A percentile compares a stretch with the other conserved stretches of the same genome.
These are phyloP conservation scores for Apium graveolens DNA, from an alignment of 129 eudicot species.

Conservation along the genomic window DNA sequence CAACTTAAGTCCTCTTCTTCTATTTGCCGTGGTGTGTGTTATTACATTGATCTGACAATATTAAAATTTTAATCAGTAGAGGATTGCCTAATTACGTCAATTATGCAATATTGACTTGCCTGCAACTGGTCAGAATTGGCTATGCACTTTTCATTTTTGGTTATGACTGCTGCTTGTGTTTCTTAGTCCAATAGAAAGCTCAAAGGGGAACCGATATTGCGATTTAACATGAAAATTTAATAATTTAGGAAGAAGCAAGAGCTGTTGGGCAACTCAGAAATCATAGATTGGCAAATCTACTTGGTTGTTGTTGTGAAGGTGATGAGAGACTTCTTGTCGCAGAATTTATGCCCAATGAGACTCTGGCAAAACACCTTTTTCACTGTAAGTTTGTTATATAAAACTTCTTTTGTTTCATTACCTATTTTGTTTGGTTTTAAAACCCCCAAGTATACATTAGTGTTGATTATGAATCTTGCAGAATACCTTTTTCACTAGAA, in stretches of 20 bases:
- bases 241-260: conserved; percentile 76
- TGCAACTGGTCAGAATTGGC: background rate
- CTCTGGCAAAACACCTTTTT: conserved; percentile 80
- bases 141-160: background rate
- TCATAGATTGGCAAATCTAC: conserved; percentile 67
- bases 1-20: background rate
- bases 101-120: background rate
- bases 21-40: background rate
- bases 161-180: background rate
- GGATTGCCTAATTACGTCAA: background rate
- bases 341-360: conserved; percentile 86
- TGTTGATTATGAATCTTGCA: conserved; percentile 48
- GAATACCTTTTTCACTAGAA: conserved; percentile 72
- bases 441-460: background rate
- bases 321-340: conserved; percentile 79
- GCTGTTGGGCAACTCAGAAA: conserved; percentile 85
- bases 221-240: background rate
- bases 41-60: background rate
- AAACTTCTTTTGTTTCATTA: background rate
- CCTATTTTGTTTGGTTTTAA: background rate
- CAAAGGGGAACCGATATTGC: background rate
- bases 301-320: conserved; percentile 90
- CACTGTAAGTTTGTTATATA: conserved; percentile 55
- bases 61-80: background rate
- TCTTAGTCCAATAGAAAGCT: background rate